Base-by-base conservation (phyloP, 2,329 filamentous ascomycete genomes). In the Alternaria ethzedia region DNA sequence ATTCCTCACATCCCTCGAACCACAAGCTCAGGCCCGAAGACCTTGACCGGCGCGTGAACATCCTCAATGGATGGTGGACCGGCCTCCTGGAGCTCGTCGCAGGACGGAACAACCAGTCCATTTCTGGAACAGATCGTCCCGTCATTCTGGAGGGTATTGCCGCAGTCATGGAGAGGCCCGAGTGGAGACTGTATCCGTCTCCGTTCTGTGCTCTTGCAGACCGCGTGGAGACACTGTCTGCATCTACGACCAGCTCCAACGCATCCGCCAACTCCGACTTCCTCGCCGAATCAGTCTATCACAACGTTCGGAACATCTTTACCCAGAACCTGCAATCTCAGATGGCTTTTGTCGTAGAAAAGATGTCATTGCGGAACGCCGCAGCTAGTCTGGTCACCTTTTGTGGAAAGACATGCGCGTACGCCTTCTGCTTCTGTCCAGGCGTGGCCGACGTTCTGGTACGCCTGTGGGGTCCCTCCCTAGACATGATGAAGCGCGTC, bases 1-100 rank as follows among this genome's bases (percentile, higher is more conserved):
- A 94, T 71, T 86, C 87, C 63, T 82, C 86, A 32, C 90, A 95
- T 73, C 82, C 87, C 2, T 93, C 91, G 9, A 90, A 88, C 71
- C 84, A 83, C 66, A 83, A 78, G 15, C 83, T 97, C 49, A 83
- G 87, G n/a, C 85, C 92, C 2, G 93, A 97, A 81, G 93, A 97
- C 76, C 81, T 97, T 47, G 94, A 97, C 73, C 87, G 91, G 36
- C 87, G 94, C 63, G 87, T 91, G 3, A 89, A 89, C 47, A 92
- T 96, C 51, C 82, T 97, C 61, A 93, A 96, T 77, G 94, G 92
- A 75, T 97, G 94, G 94, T 97, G 94, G 94, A 90, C 86, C 46
- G 90, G 88, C 2, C 83, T 97, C 43, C 82, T 97, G 59, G 93
- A 96, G 63, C 89, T 97, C 83, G 86, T 97, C 23, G 90, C 94